Evolutionary conservation across 306 rosid species (phyloP), one percentile per base, ranked within the genome.

Genomic region (Urtica urens): DNA sequence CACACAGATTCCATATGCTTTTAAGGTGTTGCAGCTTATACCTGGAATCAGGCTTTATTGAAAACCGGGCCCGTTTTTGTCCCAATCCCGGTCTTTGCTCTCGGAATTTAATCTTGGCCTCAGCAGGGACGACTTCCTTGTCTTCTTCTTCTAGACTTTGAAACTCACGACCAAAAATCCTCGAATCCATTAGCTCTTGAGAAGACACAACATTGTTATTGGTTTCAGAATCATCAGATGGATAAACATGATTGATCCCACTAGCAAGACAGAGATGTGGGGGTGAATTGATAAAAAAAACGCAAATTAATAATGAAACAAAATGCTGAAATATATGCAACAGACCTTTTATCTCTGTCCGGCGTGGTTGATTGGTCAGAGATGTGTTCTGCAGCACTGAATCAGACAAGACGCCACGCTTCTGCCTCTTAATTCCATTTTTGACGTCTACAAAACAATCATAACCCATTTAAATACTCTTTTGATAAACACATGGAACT

Each of bases 41-140:
- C 99, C 63, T 66, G 34, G 30, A 55, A 64, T 67, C 57, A 19
- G 85, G 81, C 48, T 65, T 82, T 20, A 82, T 31, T 40, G 81
- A 72, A 63, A 90, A 90, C 41, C 72, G 81, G 9, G 81, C 75
- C 19, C 76, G 82, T 64, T 85, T 79, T 48, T 60, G 92, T 62
- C 76, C 87, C 57, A 90, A 71, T 24, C 60, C 99, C 0, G 79
- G 92, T 55, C 99, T 75, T 55, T 76, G 71, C 46, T 69, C 72
- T 53, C 70, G 94, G 21, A 52, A 64, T 51, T 65, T 51, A n/a
- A 79, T 82, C 12, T 47, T 56, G 55, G 22, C 67, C 55, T 57
- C 68, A 28, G n/a, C 58, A 18, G 66, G 28, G 59, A 49, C 17
- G 34, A 17, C 26, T 29, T 41, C 34, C 3, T 23, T 46, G 10